Evolutionary conservation across 306 rosid genomes (phyloP), one percentile per base, ranked within the genome.

Genomic region (Acmispon strigosus): DNA sequence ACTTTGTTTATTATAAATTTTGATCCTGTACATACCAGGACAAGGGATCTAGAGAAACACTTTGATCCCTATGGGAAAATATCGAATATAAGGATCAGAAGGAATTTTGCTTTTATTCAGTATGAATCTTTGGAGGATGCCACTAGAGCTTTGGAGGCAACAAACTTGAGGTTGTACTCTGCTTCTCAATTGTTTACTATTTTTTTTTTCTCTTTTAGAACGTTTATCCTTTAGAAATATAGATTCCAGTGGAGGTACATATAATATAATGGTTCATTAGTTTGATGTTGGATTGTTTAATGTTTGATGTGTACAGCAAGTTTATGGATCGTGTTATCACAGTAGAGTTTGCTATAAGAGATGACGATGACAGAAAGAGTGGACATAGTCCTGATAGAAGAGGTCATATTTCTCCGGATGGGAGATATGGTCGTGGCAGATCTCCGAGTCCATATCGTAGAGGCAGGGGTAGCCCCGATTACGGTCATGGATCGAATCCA

Each of bases 41-140:
- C 94, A 69, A 88, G 88, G 85, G 96, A 90, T 83, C 47, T 90
- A 75, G 96, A 90, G 87, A 88, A 77, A 79, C 96, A 90, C 81
- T 90, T 87, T 81, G 96, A 90, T 70, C 52, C 78, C 14, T 81
- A 84, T 41, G 96, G 96, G 77, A 87, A 87, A 84, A 82, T 90
- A 73, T 66, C 54, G 48, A 90, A 86, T 78, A 73, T 90, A 77
- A 86, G 96, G 87, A 83, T 90, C 66, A 90, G 96, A 79, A 87
- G 89, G 86, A 90, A 90, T 69, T 90, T 90, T 77, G 90, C 96
- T 29, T 90, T 88, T 65, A 73, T 90, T 75, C 96, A 90, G 78
- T 87, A 59, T 79, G 96, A 90, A 78, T 52, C 87, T 24, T 90
- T 84, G 81, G 96, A 90, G 50, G 96, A 90, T 74, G 96, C 96